Base-by-base conservation (phyloP, 2,329 filamentous ascomycete species). In the Scortechinia acanthostroma region DNA sequence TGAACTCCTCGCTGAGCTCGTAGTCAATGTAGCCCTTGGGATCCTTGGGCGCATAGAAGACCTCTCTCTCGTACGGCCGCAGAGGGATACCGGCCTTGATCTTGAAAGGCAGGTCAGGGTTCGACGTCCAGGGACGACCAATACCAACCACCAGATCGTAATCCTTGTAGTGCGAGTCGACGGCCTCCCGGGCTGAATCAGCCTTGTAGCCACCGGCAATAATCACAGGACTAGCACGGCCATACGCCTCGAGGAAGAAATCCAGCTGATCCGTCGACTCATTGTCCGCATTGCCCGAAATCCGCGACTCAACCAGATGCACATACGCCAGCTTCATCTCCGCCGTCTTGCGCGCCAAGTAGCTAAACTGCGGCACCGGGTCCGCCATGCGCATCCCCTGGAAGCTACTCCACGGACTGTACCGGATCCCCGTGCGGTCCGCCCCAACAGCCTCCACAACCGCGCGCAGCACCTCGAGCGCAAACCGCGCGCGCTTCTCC, bases 371-470 rank as follows among this genome's bases (percentile, higher is more conserved):
- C 0, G 80, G 76, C 5, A 77, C 54, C 0, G 81, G 80, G 40
- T 87, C 69, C 0, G 58, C 51, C 77, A 85, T 83, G 22, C 64
- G 62, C 80, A 86, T 82, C 22, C 71, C 72, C 48, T 86, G 77
- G 61, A 80, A 86, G 0, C 61, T 60, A 43, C 70, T 75, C 63
- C 73, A 85, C 0, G 82, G 83, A 2, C 69, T 76, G 3, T 87
- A 58, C 2, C 82, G 72, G 22, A 85, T 71, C 1, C 69, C 76
- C 2, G 71, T 67, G 13, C 65, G 65, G 1, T 80, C 70, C 0
- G 70, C 56, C 1, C 80, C 80, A n/a, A 80, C 58, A 4, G 76
- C 76, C 0, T 62, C 60, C 2, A 64, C 61, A 14, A 81, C 69
- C 2, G 75, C 74, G 44, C 72, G 66, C 2, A 70, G 61, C 14